Evolutionary conservation across 1,139 yeast genomes (phyloP).

Genomic region (Hyphopichia khmerensis): DNA sequence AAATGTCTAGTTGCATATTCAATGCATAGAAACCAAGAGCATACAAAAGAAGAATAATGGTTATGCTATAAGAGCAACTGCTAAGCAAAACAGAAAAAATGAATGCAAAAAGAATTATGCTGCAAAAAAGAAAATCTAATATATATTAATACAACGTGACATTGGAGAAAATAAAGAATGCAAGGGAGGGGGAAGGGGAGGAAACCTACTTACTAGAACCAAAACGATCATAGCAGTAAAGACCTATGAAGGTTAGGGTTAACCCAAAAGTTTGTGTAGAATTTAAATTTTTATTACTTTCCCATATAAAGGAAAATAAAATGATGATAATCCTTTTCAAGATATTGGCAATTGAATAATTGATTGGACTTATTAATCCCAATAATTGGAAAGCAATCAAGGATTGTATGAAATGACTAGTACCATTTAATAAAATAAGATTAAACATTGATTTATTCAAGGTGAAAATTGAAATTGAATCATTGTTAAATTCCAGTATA

Average conservation of each 20-base stretch:
- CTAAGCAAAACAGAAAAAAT: too few species aligned
- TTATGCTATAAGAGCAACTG: too few species aligned
- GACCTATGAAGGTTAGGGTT: constrained; percentile 60
- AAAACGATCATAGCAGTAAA: constrained; percentile 73
- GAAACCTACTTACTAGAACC: constrained; percentile 39
- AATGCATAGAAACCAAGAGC: too few species aligned
- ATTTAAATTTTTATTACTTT: constrained; percentile 50
- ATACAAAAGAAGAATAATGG: too few species aligned
- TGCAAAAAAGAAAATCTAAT: too few species aligned
- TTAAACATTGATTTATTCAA: constrained; percentile 31
- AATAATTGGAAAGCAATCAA: constrained; percentile 85
- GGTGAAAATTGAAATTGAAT: constrained; percentile 29
- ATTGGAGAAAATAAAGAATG: too few species aligned
- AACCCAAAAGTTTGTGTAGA: constrained; percentile 68
- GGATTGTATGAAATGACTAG: constrained; percentile 82
- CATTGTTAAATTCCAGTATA: constrained; percentile 55
- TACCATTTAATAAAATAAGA: constrained; percentile 60
- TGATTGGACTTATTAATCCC: constrained; percentile 83
- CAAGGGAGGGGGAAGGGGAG: too few species aligned
- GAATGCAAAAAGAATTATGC: too few species aligned
- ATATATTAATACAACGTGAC: too few species aligned
- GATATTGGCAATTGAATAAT: constrained; percentile 87
- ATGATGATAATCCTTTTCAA: constrained; percentile 86
- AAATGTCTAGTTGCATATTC: too few species aligned
- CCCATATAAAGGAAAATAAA: constrained; percentile 75